A percentile compares a stretch with the other conserved stretches of the same genome.
Conservation (phyloP, 306 rosid genomes). For the Casuarina equisetifolia region DNA sequence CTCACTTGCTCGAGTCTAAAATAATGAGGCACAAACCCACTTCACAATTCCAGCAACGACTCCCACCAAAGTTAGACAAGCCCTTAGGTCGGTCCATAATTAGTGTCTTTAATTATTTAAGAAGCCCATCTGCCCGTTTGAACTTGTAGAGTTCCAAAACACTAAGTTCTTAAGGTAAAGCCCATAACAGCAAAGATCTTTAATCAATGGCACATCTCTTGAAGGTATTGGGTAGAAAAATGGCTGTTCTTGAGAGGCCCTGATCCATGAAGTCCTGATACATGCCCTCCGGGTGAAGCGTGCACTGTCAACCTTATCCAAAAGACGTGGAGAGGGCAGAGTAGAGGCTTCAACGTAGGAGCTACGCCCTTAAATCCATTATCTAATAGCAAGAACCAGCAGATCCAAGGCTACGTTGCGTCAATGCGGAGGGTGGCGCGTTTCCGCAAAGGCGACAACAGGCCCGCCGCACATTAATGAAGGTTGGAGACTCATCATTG, state of each 20-base stretch:
- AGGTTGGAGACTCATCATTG: conserved; percentile 21
- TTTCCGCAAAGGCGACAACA: background rate
- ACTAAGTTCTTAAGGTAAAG: background rate
- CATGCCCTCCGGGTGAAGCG: too few species aligned
- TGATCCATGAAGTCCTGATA: background rate
- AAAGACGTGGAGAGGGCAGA: background rate
- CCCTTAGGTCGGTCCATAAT: background rate
- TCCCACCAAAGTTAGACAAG: too few species aligned
- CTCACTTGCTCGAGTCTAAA: background rate
- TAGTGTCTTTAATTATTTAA: background rate
- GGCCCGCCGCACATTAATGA: conserved; percentile 9
- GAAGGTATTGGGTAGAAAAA: background rate
- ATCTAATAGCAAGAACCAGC: background rate
- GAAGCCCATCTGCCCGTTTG: background rate
- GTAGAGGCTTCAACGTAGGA: background rate
- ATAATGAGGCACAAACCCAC: background rate
- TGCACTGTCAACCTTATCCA: background rate
- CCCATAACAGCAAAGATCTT: background rate
- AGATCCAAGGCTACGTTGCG: background rate
- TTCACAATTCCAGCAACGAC: background rate
- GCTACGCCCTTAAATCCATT: background rate
- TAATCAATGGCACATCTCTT: too few species aligned
- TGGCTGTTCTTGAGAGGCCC: background rate
- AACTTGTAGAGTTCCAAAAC: background rate
- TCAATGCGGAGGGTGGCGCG: too few species aligned